A percentile compares a stretch with the other conserved stretches of the same genome.
These are phyloP conservation scores for Lodderomyces parapsilosis DNA, from an alignment of 1,139 yeast genomes.

Conservation along the genomic window DNA sequence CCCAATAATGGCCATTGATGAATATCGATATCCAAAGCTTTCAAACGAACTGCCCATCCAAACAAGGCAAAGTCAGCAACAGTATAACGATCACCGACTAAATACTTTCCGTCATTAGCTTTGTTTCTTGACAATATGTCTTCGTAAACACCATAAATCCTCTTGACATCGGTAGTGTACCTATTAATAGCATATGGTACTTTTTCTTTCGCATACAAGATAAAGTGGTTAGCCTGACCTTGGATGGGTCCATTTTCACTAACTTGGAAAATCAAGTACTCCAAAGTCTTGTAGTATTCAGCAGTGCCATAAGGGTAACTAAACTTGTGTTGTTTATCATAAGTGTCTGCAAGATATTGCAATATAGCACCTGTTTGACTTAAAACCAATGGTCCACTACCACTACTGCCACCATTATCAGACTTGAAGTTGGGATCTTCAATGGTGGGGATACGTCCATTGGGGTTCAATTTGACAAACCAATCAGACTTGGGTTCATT, in stretches of 20 bases:
- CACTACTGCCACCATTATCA: too few species aligned
- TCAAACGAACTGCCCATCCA: conserved; percentile 32
- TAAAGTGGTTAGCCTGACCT: conserved; percentile 56
- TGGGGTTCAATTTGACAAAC: conserved; percentile 56
- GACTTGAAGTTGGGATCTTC: conserved; percentile 36
- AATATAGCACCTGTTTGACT: conserved; percentile 62
- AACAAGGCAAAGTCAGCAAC: conserved; percentile 52
- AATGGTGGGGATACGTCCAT: conserved; percentile 62
- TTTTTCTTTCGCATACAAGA: conserved; percentile 42
- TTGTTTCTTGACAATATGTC: conserved; percentile 37
- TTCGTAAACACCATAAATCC: conserved; percentile 55
- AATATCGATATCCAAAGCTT: conserved; percentile 31
- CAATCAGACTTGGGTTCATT: conserved; percentile 51
- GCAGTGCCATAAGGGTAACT: conserved; percentile 44
- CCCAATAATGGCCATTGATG: conserved; percentile 42
- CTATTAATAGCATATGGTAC: conserved; percentile 53
- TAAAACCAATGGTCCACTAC: too few species aligned
- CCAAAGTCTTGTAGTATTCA: conserved; percentile 50
- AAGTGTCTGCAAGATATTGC: conserved; percentile 54
- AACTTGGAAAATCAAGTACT: conserved; percentile 55
- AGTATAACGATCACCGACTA: conserved; percentile 48
- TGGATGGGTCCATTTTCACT: conserved; percentile 63
- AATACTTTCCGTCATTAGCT: conserved; percentile 21
- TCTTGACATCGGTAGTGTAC: conserved; percentile 47
- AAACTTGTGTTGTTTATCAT: conserved; percentile 52